Percentiles rank a stretch among this genome's conserved stretches.
Evolutionary conservation across 345 rosid species (phyloP).

Genomic region (Salix brachista): DNA sequence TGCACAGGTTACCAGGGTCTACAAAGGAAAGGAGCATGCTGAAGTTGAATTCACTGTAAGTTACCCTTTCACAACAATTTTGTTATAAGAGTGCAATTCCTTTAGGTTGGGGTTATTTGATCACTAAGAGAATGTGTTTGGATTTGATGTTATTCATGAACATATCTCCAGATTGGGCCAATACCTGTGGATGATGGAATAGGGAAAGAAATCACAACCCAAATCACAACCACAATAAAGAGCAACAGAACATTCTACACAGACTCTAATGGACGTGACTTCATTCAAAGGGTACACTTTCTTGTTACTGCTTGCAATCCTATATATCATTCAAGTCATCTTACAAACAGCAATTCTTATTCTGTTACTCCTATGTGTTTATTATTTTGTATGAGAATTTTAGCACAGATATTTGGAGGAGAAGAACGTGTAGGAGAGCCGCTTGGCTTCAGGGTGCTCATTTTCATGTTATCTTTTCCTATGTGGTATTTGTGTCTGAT

Average conservation of each 20-base stretch:
- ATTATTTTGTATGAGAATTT: neutral
- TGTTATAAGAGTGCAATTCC: neutral
- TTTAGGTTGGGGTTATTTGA: neutral
- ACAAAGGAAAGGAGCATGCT: constrained; percentile 81
- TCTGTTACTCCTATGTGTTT: neutral
- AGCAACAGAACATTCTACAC: constrained; percentile 82
- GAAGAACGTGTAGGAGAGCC: neutral
- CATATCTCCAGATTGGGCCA: constrained; percentile 69
- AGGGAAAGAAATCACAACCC: constrained; percentile 80
- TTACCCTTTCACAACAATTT: constrained; percentile 15
- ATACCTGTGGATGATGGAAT: constrained; percentile 81
- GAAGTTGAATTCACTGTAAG: constrained; percentile 91
- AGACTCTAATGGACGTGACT: constrained; percentile 94
- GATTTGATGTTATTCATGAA: constrained; percentile 16
- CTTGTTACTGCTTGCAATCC: too few species aligned
- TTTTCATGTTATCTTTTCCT: neutral
- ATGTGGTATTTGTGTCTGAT: constrained; percentile 8
- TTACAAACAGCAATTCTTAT: too few species aligned
- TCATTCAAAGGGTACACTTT: constrained; percentile 67
- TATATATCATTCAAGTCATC: too few species aligned
- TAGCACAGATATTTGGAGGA: neutral
- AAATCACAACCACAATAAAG: constrained; percentile 64
- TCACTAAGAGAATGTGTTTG: constrained; percentile 6
- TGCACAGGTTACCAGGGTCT: constrained; percentile 70
- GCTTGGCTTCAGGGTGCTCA: neutral